Conservation (phyloP, 768 basidiomycete species). For the Xanthoconium stramineum region DNA sequence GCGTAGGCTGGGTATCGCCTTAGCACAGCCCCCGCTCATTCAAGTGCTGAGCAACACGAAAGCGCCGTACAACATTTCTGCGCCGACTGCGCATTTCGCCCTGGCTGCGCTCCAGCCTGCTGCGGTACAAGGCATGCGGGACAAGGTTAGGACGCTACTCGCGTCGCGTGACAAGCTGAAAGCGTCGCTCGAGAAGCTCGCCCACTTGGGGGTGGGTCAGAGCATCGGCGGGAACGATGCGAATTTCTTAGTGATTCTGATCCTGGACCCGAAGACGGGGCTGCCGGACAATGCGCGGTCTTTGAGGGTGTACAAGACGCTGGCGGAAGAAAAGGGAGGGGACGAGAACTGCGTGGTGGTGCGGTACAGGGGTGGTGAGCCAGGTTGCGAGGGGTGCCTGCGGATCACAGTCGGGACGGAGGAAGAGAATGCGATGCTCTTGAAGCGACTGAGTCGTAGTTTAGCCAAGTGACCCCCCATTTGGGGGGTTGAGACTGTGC, state of each 20-base stretch:
- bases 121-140: constrained; percentile 62
- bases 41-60: constrained; percentile 93
- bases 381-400: constrained; percentile 83
- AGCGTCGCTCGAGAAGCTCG: constrained; percentile 43
- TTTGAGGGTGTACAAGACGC: constrained; percentile 62
- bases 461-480: constrained; percentile 29
- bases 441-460: constrained; percentile 50
- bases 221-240: constrained; percentile 82
- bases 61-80: constrained; percentile 95
- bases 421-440: constrained; percentile 65
- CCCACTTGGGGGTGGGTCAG: constrained; percentile 54
- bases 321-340: constrained; percentile 83
- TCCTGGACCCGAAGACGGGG: constrained; percentile 46
- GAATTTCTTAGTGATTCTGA: constrained; percentile 85
- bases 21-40: constrained; percentile 87
- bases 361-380: constrained; percentile 80
- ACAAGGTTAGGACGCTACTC: constrained; percentile 58
- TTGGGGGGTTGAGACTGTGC: not conserved
- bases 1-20: constrained; percentile 80
- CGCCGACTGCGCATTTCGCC: constrained; percentile 83
- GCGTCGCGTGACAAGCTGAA: constrained; percentile 57
- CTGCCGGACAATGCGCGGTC: constrained; percentile 60
- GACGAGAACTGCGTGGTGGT: constrained; percentile 87
- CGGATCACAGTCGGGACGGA: constrained; percentile 86
- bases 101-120: constrained; percentile 68